These are phyloP conservation scores for Talaromyces sp. DNA, from an alignment of 2,329 filamentous ascomycete genomes.

Conservation along the genomic window DNA sequence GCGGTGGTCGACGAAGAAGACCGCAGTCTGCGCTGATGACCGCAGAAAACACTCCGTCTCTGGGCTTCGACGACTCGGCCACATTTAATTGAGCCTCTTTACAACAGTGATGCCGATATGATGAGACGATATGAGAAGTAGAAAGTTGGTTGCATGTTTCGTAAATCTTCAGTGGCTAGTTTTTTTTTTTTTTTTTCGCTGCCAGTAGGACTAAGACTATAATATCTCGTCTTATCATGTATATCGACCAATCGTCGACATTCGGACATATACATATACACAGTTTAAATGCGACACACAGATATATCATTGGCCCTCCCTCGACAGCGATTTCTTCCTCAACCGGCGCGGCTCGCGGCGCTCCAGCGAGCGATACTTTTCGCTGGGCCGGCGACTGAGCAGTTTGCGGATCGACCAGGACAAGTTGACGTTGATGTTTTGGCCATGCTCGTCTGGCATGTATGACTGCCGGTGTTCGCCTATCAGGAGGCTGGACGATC, in stretches of 20 bases:
- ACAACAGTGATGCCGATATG: neutral
- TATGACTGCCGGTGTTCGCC: conserved; percentile 10
- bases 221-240: neutral
- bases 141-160: neutral
- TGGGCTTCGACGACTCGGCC: conserved; percentile 10
- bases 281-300: too few species aligned
- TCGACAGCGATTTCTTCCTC: conserved; percentile 19
- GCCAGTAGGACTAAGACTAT: neutral
- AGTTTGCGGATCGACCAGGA: conserved; percentile 25
- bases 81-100: conserved; percentile 5
- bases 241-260: neutral
- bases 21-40: conserved; percentile 48
- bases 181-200: too few species aligned
- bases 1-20: conserved; percentile 49
- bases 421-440: conserved; percentile 1
- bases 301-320: neutral
- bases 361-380: conserved; percentile 25
- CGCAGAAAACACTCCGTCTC: conserved; percentile 18
- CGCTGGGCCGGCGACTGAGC: conserved; percentile 20
- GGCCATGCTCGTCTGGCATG: neutral
- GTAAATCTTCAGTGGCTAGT: too few species aligned
- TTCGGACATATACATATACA: neutral
- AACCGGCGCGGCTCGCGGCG: conserved; percentile 24
- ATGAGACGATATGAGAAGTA: neutral
- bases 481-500: conserved; percentile 13